Base-by-base conservation (phyloP, 805 yeast species). In the Ogataea trehaloabstinens region DNA sequence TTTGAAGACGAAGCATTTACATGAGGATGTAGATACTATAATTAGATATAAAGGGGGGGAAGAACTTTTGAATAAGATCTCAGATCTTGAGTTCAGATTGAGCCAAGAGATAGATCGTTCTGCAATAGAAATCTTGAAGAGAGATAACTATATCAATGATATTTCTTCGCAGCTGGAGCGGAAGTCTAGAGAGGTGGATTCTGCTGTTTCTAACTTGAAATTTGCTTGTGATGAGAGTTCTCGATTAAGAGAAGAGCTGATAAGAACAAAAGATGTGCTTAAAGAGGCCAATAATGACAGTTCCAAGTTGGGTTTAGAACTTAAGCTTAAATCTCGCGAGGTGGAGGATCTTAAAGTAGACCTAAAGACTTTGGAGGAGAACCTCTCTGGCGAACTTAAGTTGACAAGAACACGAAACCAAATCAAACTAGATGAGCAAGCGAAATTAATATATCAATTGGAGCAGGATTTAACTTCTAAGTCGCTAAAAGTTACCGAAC, bases 221-320 rank as follows among this genome's bases (percentile, higher is more conserved):
- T 20, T 45, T 10, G 24, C 42, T 4, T 41, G 34, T 11, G 50
- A 46, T 19, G 45, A 38, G 34, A 48, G 42, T 25, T 58, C 58
- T 10, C 59, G 66, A 6, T 41, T 67, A 24, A 63, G 64, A 37
- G 63, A 63, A 39, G 70, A 71, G 31, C 55, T 67, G 28, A 71
- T 71, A 13, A 37, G 37, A 18, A 7, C 33, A 16, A 34, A 17
- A 2, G 28, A 28, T 5, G 25, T 19, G 5, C 13, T 37, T 6
- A 25, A 28, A n/a, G 21, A 16, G n/a, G 6, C 30, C 7, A 35
- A 19, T 3, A 33, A 20, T 5, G 40, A 47, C 17, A 47, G 35
- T 31, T 19, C 21, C 15, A 19, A 7, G 15, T 17, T 35, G 28
- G 20, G 34, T 11, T 13, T 38, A 18, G 46, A 47, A 18, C 24